Percentiles rank a stretch among this genome's conserved stretches.
Evolutionary conservation across 208 protist species (phyloP).

Genomic region (Trypanosoma brucei): DNA sequence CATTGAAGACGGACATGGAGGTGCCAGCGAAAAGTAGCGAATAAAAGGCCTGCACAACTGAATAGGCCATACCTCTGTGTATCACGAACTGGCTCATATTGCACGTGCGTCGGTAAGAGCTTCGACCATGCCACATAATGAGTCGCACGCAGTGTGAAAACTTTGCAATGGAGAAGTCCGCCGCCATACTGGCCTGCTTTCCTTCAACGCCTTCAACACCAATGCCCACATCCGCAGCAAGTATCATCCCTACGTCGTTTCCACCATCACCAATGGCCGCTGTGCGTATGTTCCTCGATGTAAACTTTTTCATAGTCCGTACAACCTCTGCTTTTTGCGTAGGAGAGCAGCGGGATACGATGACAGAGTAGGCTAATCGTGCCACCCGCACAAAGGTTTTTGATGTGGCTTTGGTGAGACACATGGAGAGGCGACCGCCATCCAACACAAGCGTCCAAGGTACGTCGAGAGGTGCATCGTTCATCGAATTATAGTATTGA

Average conservation of each 20-base stretch:
- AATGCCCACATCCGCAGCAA: conserved; percentile 93
- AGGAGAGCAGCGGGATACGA: conserved; percentile 95
- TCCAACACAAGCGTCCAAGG: conserved; percentile 82
- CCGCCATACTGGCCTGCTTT: conserved; percentile 96
- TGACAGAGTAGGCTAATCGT: conserved; percentile 80
- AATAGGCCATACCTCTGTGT: conserved; percentile 98
- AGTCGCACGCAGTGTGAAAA: conserved; percentile 90
- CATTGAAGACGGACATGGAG: conserved; percentile 96
- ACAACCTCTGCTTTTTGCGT: conserved; percentile 98
- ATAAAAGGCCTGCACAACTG: conserved; percentile 97
- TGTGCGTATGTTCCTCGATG: conserved; percentile 46
- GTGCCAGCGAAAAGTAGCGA: conserved; percentile 96
- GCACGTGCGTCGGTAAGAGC: conserved; percentile 90
- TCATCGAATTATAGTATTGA: conserved; percentile 13
- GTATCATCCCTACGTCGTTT: conserved; percentile 98
- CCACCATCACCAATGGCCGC: conserved; percentile 98
- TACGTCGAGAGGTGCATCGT: conserved; percentile 10
- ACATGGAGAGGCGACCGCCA: conserved; percentile 60
- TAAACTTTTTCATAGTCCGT: conserved; percentile 62
- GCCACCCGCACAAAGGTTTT: conserved; percentile 53
- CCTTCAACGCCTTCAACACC: conserved; percentile 98
- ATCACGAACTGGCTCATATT: conserved; percentile 96
- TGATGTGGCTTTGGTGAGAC: conserved; percentile 34
- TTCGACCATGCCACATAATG: conserved; percentile 88
- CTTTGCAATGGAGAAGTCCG: conserved; percentile 97